Evolutionary conservation across 176 grass and related monocot genomes (phyloP), one percentile per base, ranked within the genome.

Genomic region (Cymbopogon citratus): DNA sequence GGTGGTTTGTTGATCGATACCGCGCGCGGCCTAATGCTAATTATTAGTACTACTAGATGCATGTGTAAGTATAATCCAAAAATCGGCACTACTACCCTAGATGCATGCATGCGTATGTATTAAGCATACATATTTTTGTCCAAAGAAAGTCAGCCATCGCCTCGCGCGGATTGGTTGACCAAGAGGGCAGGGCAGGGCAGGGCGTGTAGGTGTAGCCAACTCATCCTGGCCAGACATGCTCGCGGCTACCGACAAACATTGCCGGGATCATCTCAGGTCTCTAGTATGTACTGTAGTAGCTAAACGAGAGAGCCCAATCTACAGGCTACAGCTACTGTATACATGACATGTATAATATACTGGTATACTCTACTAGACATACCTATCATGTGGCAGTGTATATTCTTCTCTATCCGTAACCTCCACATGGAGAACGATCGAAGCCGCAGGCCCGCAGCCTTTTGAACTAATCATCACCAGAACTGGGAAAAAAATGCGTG

Each of bases 151-250:
- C 62, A 81, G 46, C 18, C 61, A 57, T 75, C 69, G 33, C 29
- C 84, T 73, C 31, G 48, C 27, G 48, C 21, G 12, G 7, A 40
- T 43, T 39, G 69, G 64, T 74, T 86, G 76, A 80, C 59, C 31
- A 25, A 56, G 12, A 3, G 16, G 8, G 11, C 27, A 31, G 16
- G 12, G 69, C 59, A n/a, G n/a, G n/a, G n/a, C n/a, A n/a, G n/a
- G n/a, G n/a, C n/a, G n/a, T n/a, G n/a, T n/a, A n/a, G n/a, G 54
- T 52, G 76, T 81, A 7, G 64, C 46, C 70, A 86, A 75, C 77
- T 73, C 68, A 80, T 60, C 36, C n/a, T 60, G 70, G 61, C 46
- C 9, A 81, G 64, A 86, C 61, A 68, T 81, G 70, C 61, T 57
- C 65, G 12, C 25, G 3, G 6, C 59, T 75, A 41, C 77, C 62